These are phyloP conservation scores for Phytopythium montanum DNA, from an alignment of 352 stramenopile species.

Conservation along the genomic window DNA sequence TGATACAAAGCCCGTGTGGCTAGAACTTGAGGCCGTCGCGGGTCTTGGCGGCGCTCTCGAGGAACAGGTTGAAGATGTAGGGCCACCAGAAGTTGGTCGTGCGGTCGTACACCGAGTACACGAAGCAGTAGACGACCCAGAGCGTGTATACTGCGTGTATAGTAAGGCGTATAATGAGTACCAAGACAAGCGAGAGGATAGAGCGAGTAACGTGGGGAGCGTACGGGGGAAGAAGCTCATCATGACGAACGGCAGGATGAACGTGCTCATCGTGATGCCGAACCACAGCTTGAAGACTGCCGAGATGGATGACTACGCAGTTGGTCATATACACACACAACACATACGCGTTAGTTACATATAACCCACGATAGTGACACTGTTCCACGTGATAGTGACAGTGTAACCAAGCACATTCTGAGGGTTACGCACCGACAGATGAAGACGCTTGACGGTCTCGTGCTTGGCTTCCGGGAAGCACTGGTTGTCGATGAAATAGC, in stretches of 20 bases:
- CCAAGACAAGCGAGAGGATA: too few species aligned
- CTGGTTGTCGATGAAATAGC: slow-evolving; percentile 76
- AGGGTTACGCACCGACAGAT: slow-evolving; percentile 42
- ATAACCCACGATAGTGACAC: too few species aligned
- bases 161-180: not conserved
- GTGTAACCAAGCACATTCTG: too few species aligned
- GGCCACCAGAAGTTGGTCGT: slow-evolving; percentile 85
- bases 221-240: slow-evolving; percentile 78
- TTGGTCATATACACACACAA: not conserved
- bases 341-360: not conserved
- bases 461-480: slow-evolving; percentile 34
- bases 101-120: slow-evolving; percentile 81
- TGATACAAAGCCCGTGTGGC: not conserved
- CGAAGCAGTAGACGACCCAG: slow-evolving; percentile 81
- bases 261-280: slow-evolving; percentile 52
- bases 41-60: slow-evolving; percentile 59
- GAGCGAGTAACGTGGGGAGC: slow-evolving; percentile 6
- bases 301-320: slow-evolving; percentile 42
- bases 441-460: slow-evolving; percentile 20
- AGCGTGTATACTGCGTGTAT: slow-evolving; percentile 72
- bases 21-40: slow-evolving; percentile 40
- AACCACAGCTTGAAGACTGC: slow-evolving; percentile 77
- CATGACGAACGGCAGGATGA: slow-evolving; percentile 71
- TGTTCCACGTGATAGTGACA: too few species aligned
- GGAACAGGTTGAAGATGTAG: slow-evolving; percentile 79